Base-by-base conservation (phyloP, 176 grass and related monocot species). In the Triticum dicoccoides region DNA sequence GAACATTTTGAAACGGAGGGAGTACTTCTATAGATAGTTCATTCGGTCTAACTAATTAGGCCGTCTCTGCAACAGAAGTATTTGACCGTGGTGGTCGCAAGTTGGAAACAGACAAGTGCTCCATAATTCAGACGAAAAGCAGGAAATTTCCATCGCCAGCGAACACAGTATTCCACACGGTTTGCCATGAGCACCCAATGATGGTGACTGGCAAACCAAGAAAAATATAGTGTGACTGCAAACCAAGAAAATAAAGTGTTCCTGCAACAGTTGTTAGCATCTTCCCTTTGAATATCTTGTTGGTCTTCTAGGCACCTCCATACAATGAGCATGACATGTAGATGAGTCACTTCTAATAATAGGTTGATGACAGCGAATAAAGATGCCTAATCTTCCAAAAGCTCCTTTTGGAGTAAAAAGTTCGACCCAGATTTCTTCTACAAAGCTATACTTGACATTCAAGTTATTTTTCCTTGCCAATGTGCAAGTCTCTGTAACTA, bases 101-200 rank as follows among this genome's bases (percentile, higher is more conserved):
- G 61, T 75, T 84, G 85, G 68, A 75, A 84, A 18, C 81, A 85
- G 86, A 25, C 47, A 59, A 41, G 70, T 32, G n/a, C 13, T 69
- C 61, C 61, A 27, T 69, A 21, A 27, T 86, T 25, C 35, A 80
- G 37, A 87, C 49, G 37, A 30, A 52, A 4, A 69, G 38, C 56
- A 69, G 61, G 76, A n/a, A 14, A 87, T 80, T 79, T 75, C 81
- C 35, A 80, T 52, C 21, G 52, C 29, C 59, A 61, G 33, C 45
- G 45, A 79, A 71, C 59, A 58, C 62, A 74, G 47, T 41, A 76
- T 69, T 80, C 85, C 68, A 91, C 85, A 76, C n/a, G 70, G 69
- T 88, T 91, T 85, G 61, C 47, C 23, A 61, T 80, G 54, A 87
- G 68, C 37, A 62, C 21, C 9, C 65, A 61, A 37, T 75, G 35